Evolutionary conservation across 2,329 filamentous ascomycete species (phyloP).

Genomic region (Fusarium oligoseptatum): DNA sequence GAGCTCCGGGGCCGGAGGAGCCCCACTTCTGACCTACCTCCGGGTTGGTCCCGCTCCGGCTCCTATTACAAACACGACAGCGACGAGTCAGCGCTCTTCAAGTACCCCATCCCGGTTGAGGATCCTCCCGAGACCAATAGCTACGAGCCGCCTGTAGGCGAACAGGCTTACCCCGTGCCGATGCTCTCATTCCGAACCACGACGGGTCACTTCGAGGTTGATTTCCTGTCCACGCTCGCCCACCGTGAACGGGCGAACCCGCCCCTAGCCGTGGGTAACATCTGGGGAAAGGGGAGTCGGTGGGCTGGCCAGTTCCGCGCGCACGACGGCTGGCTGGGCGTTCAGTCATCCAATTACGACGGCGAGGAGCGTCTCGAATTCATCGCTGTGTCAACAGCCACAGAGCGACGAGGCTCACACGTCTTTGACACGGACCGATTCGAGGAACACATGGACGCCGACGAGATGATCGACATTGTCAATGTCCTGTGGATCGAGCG

Average conservation of each 20-base stretch:
- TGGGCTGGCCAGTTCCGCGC: conserved; percentile 60
- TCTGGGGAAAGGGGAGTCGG: conserved; percentile 52
- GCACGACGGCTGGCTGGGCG: conserved; percentile 61
- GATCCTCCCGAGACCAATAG: conserved; percentile 48
- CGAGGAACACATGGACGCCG: conserved; percentile 56
- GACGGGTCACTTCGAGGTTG: conserved; percentile 56
- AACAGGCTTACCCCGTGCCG: conserved; percentile 54
- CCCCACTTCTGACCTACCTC: conserved; percentile 50
- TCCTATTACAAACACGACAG: conserved; percentile 56
- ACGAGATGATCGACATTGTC: conserved; percentile 60
- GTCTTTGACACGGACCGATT: conserved; percentile 57
- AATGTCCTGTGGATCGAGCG: conserved; percentile 63
- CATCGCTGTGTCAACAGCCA: conserved; percentile 57
- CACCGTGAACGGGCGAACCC: conserved; percentile 54
- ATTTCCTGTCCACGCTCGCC: conserved; percentile 53
- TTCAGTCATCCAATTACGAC: conserved; percentile 61
- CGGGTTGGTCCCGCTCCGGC: conserved; percentile 56
- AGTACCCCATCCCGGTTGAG: conserved; percentile 58
- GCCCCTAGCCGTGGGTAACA: conserved; percentile 58
- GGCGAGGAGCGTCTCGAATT: conserved; percentile 60
- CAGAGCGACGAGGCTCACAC: conserved; percentile 58
- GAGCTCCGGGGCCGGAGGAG: conserved; percentile 54
- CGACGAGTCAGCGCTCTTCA: conserved; percentile 56
- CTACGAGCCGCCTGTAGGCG: conserved; percentile 48
- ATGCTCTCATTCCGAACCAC: conserved; percentile 57